Base-by-base conservation (phyloP, 1,284 basidiomycete genomes). In the Testicularia cyperi region DNA sequence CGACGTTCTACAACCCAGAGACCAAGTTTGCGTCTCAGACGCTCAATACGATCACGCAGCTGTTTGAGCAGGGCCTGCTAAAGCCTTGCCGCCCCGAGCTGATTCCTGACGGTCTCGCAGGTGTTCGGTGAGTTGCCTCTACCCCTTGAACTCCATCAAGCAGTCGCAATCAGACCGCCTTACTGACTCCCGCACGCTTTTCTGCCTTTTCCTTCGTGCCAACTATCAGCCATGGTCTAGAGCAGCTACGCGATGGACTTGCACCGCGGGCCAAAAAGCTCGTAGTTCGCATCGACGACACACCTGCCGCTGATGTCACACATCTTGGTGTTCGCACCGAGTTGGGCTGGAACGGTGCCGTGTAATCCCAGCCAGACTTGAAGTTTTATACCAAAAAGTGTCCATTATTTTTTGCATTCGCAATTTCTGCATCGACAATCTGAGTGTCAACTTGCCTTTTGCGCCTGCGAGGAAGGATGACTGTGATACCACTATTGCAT, bases 181-280 rank as follows among this genome's bases (percentile, higher is more conserved):
- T n/a, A n/a, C n/a, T n/a, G n/a, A n/a, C n/a, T n/a, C n/a, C n/a
- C n/a, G n/a, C n/a, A n/a, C n/a, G n/a, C n/a, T n/a, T n/a, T n/a
- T n/a, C n/a, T n/a, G n/a, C n/a, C n/a, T n/a, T n/a, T n/a, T n/a
- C n/a, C n/a, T n/a, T n/a, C n/a, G n/a, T n/a, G n/a, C n/a, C n/a
- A n/a, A n/a, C n/a, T n/a, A n/a, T 9, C 36, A 63, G 60, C 13
- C 40, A 41, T 13, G 70, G 70, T 6, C 37, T 72, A 16, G 70
- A 72, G 31, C 14, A 41, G 39, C 39, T 72, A 2, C 40, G 61
- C 20, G 60, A 70, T 25, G 65, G 65, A 14, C 44, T 45, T 25
- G 65, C 67, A n/a, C 67, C 67, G 10, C 24, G 67, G 14, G 68
- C 68, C 0, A 32, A 32, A n/a, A 72, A 72, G 53, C 46, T 72